Percentiles rank a stretch among this genome's conserved stretches.
phyloP scores from a whole-genome alignment of 208 protist genomes.

The Phytomonas francai region DNA sequence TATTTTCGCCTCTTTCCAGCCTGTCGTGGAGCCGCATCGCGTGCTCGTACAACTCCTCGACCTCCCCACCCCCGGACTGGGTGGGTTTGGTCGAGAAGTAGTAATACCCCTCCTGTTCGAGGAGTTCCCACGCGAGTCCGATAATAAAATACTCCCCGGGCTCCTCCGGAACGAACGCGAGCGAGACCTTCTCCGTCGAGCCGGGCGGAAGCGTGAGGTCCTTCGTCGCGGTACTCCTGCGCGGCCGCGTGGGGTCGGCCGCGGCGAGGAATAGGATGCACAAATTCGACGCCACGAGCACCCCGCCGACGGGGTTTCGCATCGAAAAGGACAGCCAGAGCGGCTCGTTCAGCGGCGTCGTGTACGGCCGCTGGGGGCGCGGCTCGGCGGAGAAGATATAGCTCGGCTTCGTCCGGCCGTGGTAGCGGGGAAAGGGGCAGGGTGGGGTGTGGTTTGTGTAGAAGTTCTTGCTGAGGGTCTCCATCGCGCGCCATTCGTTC shows the following conservation, averaged over 20 bases:
- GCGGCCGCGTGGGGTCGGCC: constrained; percentile 42
- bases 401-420: background rate
- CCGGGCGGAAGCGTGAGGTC: constrained; percentile 33
- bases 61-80: constrained; percentile 20
- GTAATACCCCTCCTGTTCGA: constrained; percentile 65
- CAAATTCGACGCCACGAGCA: constrained; percentile 35
- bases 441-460: background rate
- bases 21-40: constrained; percentile 67
- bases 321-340: constrained; percentile 53
- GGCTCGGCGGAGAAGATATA: constrained; percentile 9
- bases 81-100: constrained; percentile 67
- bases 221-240: constrained; percentile 56
- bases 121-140: constrained; percentile 58
- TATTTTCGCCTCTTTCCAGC: too few species aligned
- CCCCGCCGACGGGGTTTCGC: constrained; percentile 47
- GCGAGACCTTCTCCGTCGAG: constrained; percentile 23
- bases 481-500: constrained; percentile 61
- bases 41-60: constrained; percentile 44
- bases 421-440: background rate
- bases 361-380: constrained; percentile 16
- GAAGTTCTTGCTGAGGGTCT: constrained; percentile 17
- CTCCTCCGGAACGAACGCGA: constrained; percentile 48
- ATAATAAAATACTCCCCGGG: constrained; percentile 67
- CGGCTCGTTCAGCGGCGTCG: constrained; percentile 47
- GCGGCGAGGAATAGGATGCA: constrained; percentile 57